Evolutionary conservation across 768 basidiomycete genomes (phyloP), one percentile per base, ranked within the genome.

Genomic region (Artomyces pyxidatus): DNA sequence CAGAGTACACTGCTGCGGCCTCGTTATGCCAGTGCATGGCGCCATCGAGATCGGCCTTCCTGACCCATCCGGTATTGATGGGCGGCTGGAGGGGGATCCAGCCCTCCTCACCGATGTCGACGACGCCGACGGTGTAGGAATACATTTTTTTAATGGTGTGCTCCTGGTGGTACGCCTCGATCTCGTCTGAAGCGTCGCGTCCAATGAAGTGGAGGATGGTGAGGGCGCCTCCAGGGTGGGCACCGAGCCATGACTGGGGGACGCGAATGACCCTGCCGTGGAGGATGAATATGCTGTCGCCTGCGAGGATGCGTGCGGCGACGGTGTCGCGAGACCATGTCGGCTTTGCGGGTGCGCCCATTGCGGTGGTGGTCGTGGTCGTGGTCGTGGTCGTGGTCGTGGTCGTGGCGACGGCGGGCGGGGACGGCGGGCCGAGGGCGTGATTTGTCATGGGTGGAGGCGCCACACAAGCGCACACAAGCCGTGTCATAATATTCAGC

Each of bases 171-270:
- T 88, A 97, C 19, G 92, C 95, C 53, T 89, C 79, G 28, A 98
- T 88, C 65, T 99, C 96, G 69, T 95, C 88, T 0, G 89, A 79
- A 0, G 95, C 94, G 62, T 99, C 94, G 48, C 95, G 77, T 3
- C 95, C 96, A 37, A 97, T 82, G 59, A 93, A 97, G 68, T 99
- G 96, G 22, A 95, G 80, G 49, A 99, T 79, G 12, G 92, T 77
- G 42, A 97, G 83, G 4, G 78, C 65, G 32, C 95, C 93, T 37
- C 96, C 96, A 0, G 96, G 96, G 62, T 98, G 95, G 4, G 77
- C 71, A 4, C 76, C 67, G n/a, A 93, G 80, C 93, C 93, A 97
- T 12, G 71, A 63, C 10, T 71, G 65, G 6, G 90, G 80, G 12
- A 91, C 78, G 41, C 75, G 75, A 44, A 85, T 75, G 57, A 85